Conservation (phyloP, 2,329 filamentous ascomycete species). For the Penicillium sp. region DNA sequence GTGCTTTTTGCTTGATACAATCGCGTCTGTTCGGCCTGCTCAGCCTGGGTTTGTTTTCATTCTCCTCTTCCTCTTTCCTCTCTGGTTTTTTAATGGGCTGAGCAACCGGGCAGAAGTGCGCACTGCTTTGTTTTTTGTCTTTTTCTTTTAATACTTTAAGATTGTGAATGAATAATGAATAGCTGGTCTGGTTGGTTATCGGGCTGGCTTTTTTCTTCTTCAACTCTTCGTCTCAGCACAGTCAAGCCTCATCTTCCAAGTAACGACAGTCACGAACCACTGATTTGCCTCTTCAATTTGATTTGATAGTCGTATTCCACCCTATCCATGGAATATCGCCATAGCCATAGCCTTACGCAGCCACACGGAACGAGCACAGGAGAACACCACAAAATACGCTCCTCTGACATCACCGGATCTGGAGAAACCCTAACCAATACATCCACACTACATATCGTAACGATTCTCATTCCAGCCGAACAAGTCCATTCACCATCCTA, state of each 20-base stretch:
- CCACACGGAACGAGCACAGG: neutral
- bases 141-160: neutral
- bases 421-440: neutral
- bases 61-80: slow-evolving; percentile 15
- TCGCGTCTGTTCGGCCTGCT: slow-evolving; percentile 40
- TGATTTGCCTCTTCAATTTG: neutral
- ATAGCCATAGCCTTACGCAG: neutral
- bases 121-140: slow-evolving; percentile 31
- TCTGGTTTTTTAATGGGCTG: slow-evolving; percentile 21
- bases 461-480: neutral
- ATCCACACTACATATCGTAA: neutral
- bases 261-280: too few relatives aligned
- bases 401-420: neutral
- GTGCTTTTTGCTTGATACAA: slow-evolving; percentile 44
- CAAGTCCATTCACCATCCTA: neutral
- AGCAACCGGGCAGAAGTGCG: slow-evolving; percentile 44
- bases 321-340: neutral
- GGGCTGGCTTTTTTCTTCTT: neutral
- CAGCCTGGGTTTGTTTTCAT: slow-evolving; percentile 22
- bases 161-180: neutral
- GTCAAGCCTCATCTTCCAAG: too few relatives aligned
- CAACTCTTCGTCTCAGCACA: neutral
- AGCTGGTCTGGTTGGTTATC: neutral
- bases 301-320: neutral
- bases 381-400: neutral